phyloP scores from a whole-genome alignment of 1,139 yeast genomes.

The Meyerozyma smithsonii region DNA sequence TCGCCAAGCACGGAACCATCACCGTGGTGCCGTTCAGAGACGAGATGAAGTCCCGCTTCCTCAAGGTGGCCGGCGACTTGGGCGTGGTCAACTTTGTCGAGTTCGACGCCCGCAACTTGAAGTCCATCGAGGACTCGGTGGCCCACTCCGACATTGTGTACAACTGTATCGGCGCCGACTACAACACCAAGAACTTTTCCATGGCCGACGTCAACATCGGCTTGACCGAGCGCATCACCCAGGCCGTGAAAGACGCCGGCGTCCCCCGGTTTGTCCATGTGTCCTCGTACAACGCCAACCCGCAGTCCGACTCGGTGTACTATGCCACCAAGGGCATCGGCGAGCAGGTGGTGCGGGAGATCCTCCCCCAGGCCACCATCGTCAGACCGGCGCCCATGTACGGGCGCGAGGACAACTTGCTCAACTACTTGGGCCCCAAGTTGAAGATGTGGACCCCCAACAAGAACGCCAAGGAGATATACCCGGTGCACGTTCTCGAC shows the following conservation, averaged over 20 bases:
- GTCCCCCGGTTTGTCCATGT: slow-evolving; percentile 78
- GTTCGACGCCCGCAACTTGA: slow-evolving; percentile 73
- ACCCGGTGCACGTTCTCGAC: slow-evolving; percentile 75
- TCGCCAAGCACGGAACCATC: slow-evolving; percentile 78
- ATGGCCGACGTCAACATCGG: slow-evolving; percentile 85
- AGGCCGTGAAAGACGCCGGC: slow-evolving; percentile 66
- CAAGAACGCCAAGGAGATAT: slow-evolving; percentile 56
- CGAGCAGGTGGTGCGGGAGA: slow-evolving; percentile 65
- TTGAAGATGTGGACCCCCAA: slow-evolving; percentile 61
- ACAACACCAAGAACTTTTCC: slow-evolving; percentile 71
- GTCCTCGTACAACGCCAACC: slow-evolving; percentile 74
- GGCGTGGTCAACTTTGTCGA: slow-evolving; percentile 86
- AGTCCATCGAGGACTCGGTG: slow-evolving; percentile 74
- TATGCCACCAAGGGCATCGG: slow-evolving; percentile 80
- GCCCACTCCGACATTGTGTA: slow-evolving; percentile 79
- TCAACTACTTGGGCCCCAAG: slow-evolving; percentile 58
- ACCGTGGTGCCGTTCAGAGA: slow-evolving; percentile 78
- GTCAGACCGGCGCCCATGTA: slow-evolving; percentile 83
- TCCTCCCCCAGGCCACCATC: slow-evolving; percentile 72
- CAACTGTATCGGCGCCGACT: slow-evolving; percentile 77
- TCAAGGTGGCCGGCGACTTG: slow-evolving; percentile 80
- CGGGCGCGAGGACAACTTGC: slow-evolving; percentile 71
- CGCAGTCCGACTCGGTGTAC: slow-evolving; percentile 61
- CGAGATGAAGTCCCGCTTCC: slow-evolving; percentile 72
- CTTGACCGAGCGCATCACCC: slow-evolving; percentile 71